These are phyloP conservation scores for Hortiboletus campestris DNA, from an alignment of 768 basidiomycete species.

Conservation along the genomic window DNA sequence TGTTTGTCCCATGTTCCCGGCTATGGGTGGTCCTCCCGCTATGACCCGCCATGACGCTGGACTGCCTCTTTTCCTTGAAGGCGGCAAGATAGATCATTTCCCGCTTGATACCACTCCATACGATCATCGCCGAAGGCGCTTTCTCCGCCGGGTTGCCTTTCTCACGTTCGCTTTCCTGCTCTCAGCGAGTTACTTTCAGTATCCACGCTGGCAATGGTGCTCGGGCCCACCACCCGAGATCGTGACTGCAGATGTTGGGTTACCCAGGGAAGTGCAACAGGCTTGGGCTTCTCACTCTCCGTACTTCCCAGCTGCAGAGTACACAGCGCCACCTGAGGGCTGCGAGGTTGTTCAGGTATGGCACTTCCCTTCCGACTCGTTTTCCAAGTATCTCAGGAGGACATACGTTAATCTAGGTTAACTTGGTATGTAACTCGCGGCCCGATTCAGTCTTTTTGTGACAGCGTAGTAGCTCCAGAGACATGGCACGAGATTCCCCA, in stretches of 20 bases:
- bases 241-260: background rate
- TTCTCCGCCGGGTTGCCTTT: constrained; percentile 1
- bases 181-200: constrained; percentile 12
- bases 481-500: constrained; percentile 80
- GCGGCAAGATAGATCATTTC: constrained; percentile 2
- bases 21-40: background rate
- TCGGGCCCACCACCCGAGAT: background rate
- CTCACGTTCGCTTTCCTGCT: constrained; percentile 16
- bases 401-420: constrained; percentile 16
- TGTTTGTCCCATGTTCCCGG: constrained; percentile 5
- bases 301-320: constrained; percentile 48
- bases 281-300: constrained; percentile 66
- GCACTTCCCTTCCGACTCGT: background rate
- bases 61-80: constrained; percentile 7
- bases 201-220: constrained; percentile 6
- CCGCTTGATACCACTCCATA: background rate
- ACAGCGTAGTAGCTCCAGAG: constrained; percentile 59
- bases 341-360: constrained; percentile 60
- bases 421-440: constrained; percentile 24
- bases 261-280: constrained; percentile 27
- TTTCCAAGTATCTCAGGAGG: background rate
- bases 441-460: background rate
- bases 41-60: background rate
- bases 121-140: background rate
- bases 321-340: constrained; percentile 42